Evolutionary conservation across 306 rosid species (phyloP), one percentile per base, ranked within the genome.

Genomic region (Prunus dulcis): DNA sequence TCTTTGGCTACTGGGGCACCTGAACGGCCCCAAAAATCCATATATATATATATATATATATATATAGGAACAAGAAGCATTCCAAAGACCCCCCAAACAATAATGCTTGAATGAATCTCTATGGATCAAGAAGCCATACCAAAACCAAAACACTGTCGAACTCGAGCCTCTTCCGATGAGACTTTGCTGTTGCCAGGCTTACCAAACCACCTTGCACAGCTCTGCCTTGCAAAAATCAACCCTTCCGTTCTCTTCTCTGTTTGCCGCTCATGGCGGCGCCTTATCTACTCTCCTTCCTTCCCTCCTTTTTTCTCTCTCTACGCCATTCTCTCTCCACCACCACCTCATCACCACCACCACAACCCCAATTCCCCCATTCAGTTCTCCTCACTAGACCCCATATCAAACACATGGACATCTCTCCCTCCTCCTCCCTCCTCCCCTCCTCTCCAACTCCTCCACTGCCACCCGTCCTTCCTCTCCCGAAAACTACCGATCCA

Each of bases 251-350:
- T 72, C 3, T 56, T 5, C 65, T 12, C 65, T 2, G 76, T 72
- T 30, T 72, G 65, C 65, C 53, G 38, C 51, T 55, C 76, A 12
- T 72, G 76, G 76, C 52, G 76, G 52, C 38, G 51, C 66, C 22
- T 72, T 9, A 34, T 56, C 14, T 72, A 72, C 66, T 55, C 76
- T 19, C 52, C 22, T 43, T 34, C 15, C 14, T 72, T 72, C 76
- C 76, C 76, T 20, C 53, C 66, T 0, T 72, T 55, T 15, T 62
- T 72, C 9, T 72, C 66, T 2, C 65, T 70, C 3, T 70, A 70
- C 3, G 74, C 46, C 6, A 62, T 70, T 2, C 38, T 70, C 38
- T 57, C 76, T 11, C 43, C 62, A 0, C 13, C 60, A 9, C 38
- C 60, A 9, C 38, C 76, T 9, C 20, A 5, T 6, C 6, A 56